Evolutionary conservation across 805 yeast species (phyloP).

Genomic region (Saturnispora zaruensis): DNA sequence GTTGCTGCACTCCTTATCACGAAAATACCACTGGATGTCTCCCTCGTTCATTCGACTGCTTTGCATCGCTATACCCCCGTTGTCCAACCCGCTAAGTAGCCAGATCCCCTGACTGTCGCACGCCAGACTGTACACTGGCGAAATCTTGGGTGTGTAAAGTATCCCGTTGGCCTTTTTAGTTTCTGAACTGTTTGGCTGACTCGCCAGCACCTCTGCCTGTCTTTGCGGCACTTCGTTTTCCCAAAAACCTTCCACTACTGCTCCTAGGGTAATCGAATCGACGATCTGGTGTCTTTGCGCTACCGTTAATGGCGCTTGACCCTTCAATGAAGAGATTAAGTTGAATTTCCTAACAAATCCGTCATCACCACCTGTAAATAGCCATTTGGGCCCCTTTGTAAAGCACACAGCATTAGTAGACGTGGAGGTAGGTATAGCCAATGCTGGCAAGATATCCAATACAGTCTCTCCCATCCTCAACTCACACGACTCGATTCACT

Average conservation of each 20-base stretch:
- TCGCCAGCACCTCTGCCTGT: background rate
- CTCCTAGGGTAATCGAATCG: constrained; percentile 79
- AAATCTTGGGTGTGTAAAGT: constrained; percentile 58
- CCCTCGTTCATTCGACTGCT: constrained; percentile 82
- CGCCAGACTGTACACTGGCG: constrained; percentile 84
- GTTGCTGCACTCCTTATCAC: constrained; percentile 23
- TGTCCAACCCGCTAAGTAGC: constrained; percentile 70
- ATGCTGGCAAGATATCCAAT: constrained; percentile 67
- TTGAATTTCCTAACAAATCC: constrained; percentile 90
- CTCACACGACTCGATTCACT: background rate
- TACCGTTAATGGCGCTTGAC: constrained; percentile 77
- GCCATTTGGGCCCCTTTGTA: constrained; percentile 74
- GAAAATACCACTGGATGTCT: constrained; percentile 63
- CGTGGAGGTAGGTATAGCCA: constrained; percentile 76
- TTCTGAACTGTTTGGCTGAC: constrained; percentile 29
- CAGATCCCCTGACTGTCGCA: constrained; percentile 77
- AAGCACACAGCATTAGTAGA: constrained; percentile 72
- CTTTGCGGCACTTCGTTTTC: constrained; percentile 80
- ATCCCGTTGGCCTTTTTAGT: constrained; percentile 29
- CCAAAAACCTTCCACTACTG: constrained; percentile 81
- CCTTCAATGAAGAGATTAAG: constrained; percentile 75
- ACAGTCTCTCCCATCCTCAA: constrained; percentile 27
- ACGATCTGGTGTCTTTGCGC: constrained; percentile 85
- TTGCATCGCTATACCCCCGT: constrained; percentile 84
- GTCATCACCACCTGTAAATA: constrained; percentile 93